phyloP scores from a whole-genome alignment of 2,329 filamentous ascomycete genomes.

The Ilyonectria destructans region DNA sequence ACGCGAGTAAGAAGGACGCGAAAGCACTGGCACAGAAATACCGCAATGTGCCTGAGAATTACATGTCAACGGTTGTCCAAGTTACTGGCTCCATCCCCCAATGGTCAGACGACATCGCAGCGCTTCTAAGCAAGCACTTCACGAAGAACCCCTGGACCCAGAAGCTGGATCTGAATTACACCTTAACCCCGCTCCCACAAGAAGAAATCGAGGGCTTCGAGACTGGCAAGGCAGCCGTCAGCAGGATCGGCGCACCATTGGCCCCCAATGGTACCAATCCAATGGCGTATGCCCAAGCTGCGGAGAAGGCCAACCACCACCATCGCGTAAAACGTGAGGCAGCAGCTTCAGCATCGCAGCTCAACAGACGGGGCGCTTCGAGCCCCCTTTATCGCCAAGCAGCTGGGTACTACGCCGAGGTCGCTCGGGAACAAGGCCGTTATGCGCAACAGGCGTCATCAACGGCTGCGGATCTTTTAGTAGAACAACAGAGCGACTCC shows the following conservation, averaged over 20 bases:
- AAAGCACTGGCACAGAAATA: conserved; percentile 57
- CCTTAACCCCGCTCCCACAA: conserved; percentile 55
- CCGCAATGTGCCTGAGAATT: conserved; percentile 61
- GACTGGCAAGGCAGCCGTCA: conserved; percentile 34
- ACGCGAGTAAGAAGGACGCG: conserved; percentile 50
- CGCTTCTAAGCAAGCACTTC: conserved; percentile 61
- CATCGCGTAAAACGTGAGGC: conserved; percentile 54
- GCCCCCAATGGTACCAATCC: conserved; percentile 24
- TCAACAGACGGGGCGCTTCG: conserved; percentile 71
- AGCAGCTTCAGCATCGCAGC: conserved; percentile 57
- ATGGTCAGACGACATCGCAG: conserved; percentile 60
- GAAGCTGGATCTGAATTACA: conserved; percentile 58
- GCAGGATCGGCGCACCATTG: conserved; percentile 26
- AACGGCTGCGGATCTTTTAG: conserved; percentile 79
- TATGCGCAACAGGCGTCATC: conserved; percentile 73
- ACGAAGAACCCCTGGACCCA: conserved; percentile 57
- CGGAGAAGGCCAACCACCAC: conserved; percentile 48
- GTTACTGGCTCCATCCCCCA: conserved; percentile 55
- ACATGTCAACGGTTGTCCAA: conserved; percentile 61
- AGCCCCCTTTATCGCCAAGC: conserved; percentile 83
- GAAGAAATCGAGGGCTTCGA: conserved; percentile 53
- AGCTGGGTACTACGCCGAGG: conserved; percentile 82
- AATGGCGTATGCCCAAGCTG: conserved; percentile 49
- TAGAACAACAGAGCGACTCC: conserved; percentile 75
- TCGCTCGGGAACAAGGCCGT: conserved; percentile 76